Evolutionary conservation across 2,329 filamentous ascomycete species (phyloP), one percentile per base, ranked within the genome.

Genomic region (Diplodia intermedia): DNA sequence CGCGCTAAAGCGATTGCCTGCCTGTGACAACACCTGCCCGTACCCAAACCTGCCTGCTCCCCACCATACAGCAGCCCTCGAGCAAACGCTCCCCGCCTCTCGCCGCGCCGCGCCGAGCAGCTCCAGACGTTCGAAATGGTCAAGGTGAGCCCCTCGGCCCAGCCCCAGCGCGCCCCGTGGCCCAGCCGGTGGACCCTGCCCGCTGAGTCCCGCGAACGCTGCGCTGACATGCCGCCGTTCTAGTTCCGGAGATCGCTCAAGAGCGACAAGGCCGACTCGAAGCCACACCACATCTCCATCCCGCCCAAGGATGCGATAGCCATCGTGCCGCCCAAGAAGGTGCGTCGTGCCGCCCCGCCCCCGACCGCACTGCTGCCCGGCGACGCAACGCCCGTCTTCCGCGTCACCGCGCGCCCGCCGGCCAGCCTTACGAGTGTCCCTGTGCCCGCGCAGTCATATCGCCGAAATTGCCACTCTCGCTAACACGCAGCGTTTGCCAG

Each of bases 311-410:
- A 93, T 67, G 91, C 92, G 50, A 88, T 94, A 72, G 93, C 93
- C 65, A 97, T 97, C 76, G 88, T 95, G 31, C 93, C 94, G 65
- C 94, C 94, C 1, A 97, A 97, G 82, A 97, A 97, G 89, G 93
- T 96, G 79, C 74, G 84, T 78, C 9, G 9, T 18, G 76, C 76
- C 50, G 69, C 66, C 38, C 26, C 55, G 50, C 52, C 29, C 49
- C n/a, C 55, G 38, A 20, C 14, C 15, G 40, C 57, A 47, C 40
- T 55, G 56, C 61, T 55, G 68, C 49, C 38, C 52, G 52, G 33
- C 66, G 57, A 49, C 54, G 33, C 66, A 43, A 49, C 54, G 60
- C 57, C 47, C 66, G 38, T 33, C 63, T 53, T 20, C 49, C 62
- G 50, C 40, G 54, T 55, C 55, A 55, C 43, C n/a, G 53, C 54